These are phyloP conservation scores for Trifolium dubium DNA, from an alignment of 306 rosid species.

Conservation along the genomic window DNA sequence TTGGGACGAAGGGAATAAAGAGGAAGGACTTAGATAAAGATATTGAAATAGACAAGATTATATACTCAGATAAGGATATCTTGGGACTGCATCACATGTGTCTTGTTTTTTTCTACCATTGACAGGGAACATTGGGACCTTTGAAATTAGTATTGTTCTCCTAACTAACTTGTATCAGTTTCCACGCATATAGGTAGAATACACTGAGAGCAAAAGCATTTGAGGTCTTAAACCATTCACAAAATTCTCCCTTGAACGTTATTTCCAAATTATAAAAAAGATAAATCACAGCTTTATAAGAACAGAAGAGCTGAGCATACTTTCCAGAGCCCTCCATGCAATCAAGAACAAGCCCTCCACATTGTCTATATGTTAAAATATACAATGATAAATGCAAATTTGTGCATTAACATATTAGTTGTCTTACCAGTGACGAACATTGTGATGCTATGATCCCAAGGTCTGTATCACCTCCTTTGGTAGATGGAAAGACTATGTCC, in stretches of 20 bases:
- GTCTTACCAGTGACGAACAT: constrained; percentile 84
- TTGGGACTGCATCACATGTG: neutral
- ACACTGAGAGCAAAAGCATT: neutral
- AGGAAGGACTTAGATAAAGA: too few species aligned
- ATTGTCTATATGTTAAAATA: constrained; percentile 31
- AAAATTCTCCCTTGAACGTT: neutral
- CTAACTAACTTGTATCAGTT: neutral
- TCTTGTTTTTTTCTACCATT: neutral
- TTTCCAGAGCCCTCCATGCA: constrained; percentile 20
- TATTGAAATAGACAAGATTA: neutral
- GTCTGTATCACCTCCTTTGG: constrained; percentile 62
- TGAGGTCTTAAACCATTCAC: neutral
- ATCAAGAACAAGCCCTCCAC: constrained; percentile 21
- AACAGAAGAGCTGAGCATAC: neutral
- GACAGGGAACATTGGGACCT: neutral
- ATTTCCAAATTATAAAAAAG: neutral
- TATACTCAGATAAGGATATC: neutral
- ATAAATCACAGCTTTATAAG: constrained; percentile 3
- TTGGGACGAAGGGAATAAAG: too few species aligned
- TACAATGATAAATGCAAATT: constrained; percentile 13
- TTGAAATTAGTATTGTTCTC: neutral
- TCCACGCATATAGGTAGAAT: neutral
- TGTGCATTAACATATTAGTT: constrained; percentile 25
- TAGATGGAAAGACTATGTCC: constrained; percentile 77
- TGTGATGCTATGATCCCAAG: constrained; percentile 61